phyloP scores from a whole-genome alignment of 2,329 filamentous ascomycete genomes.

The Truncatella angustata region DNA sequence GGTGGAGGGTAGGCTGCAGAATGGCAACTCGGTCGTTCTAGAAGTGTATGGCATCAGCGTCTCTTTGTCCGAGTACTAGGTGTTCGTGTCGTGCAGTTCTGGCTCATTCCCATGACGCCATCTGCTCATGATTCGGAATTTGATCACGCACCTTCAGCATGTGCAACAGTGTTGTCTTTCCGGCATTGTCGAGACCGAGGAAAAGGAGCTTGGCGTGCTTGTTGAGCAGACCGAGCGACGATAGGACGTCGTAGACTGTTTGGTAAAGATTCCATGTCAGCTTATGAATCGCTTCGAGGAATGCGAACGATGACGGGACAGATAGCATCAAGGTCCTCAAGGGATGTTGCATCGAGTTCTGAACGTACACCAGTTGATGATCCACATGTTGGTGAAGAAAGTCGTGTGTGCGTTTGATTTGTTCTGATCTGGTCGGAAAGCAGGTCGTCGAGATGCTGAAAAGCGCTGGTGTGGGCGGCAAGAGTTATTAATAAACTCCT shows the following conservation, averaged over 20 bases:
- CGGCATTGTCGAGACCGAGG: conserved; percentile 89
- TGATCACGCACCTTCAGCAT: conserved; percentile 78
- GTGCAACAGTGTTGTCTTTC: conserved; percentile 90
- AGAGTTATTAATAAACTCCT: not conserved
- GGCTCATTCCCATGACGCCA: not conserved
- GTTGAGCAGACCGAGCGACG: conserved; percentile 84
- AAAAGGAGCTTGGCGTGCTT: conserved; percentile 96
- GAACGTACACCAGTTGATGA: conserved; percentile 89
- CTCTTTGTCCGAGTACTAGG: not conserved
- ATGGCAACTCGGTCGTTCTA: conserved; percentile 92
- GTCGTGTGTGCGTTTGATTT: conserved; percentile 1
- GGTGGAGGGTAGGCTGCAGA: conserved; percentile 86
- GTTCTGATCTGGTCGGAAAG: not conserved
- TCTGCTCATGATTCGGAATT: not conserved
- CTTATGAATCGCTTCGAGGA: conserved; percentile 10
- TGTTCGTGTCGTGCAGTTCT: not conserved
- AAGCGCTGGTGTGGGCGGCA: not conserved
- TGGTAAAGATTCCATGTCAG: conserved; percentile 16
- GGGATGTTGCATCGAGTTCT: conserved; percentile 7
- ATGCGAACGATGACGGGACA: not conserved
- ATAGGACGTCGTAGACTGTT: conserved; percentile 84
- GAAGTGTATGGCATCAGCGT: not conserved
- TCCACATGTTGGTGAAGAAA: conserved; percentile 68
- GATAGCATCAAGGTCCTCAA: not conserved
- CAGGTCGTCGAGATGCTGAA: not conserved